phyloP scores from a whole-genome alignment of 306 rosid species.

The Medicago arabica region DNA sequence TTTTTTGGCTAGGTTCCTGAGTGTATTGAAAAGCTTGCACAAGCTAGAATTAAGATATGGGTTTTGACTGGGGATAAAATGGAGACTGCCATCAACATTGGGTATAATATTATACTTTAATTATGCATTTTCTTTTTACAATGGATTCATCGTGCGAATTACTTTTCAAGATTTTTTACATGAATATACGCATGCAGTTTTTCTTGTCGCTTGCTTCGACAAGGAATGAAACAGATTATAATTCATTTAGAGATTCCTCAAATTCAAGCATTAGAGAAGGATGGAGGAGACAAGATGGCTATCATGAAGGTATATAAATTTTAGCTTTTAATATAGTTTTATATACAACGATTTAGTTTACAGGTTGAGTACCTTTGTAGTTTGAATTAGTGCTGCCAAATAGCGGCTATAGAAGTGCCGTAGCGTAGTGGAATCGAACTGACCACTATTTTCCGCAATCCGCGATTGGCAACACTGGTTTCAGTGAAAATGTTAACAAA shows the following conservation, averaged over 20 bases:
- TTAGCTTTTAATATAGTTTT: constrained; percentile 7
- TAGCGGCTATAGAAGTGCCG: not conserved
- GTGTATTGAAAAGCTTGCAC: constrained; percentile 90
- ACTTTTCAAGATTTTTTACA: constrained; percentile 49
- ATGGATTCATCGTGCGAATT: constrained; percentile 5
- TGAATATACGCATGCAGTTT: constrained; percentile 58
- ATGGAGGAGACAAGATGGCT: constrained; percentile 73
- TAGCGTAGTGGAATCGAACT: not conserved
- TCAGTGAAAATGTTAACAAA: constrained; percentile 25
- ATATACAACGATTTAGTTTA: constrained; percentile 18
- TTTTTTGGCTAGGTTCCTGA: constrained; percentile 71
- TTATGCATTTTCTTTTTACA: constrained; percentile 22
- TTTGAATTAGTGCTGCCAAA: not conserved
- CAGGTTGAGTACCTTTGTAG: not conserved
- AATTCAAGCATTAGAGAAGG: constrained; percentile 68
- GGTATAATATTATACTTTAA: constrained; percentile 54
- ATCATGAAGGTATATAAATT: constrained; percentile 57
- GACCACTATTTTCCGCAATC: not conserved
- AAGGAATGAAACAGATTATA: constrained; percentile 85
- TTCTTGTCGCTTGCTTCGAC: constrained; percentile 90
- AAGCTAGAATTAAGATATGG: constrained; percentile 92
- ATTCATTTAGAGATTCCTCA: constrained; percentile 72
- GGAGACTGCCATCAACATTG: constrained; percentile 97
- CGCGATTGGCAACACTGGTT: not conserved
- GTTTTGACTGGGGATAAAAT: constrained; percentile 95